Evolutionary conservation across 305 asterid species (phyloP).

Genomic region (Fraxinus floribunda): DNA sequence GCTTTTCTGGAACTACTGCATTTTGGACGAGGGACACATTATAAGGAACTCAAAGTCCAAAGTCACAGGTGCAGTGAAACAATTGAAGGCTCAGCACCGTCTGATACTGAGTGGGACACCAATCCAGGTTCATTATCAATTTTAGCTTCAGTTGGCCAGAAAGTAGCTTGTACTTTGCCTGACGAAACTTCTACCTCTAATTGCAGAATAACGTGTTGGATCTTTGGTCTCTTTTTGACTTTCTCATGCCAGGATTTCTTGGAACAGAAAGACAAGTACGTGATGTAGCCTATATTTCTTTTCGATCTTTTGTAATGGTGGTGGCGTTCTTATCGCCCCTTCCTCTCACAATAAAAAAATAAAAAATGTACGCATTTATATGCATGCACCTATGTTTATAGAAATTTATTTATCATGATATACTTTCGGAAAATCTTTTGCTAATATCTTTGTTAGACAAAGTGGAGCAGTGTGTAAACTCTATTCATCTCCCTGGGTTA

Average conservation of each 20-base stretch:
- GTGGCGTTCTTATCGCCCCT: neutral
- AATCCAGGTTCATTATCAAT: constrained; percentile 66
- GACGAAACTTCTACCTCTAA: constrained; percentile 27
- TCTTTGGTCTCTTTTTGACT: constrained; percentile 98
- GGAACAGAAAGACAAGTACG: constrained; percentile 99
- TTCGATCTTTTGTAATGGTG: constrained; percentile 1
- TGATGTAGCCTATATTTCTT: constrained; percentile 24
- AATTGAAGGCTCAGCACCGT: constrained; percentile 91
- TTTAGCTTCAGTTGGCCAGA: constrained; percentile 25
- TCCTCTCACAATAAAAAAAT: neutral
- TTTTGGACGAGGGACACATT: constrained; percentile 95
- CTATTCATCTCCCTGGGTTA: neutral
- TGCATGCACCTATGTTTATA: neutral
- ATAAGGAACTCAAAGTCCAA: constrained; percentile 93
- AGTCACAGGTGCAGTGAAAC: constrained; percentile 95
- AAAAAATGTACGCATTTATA: no score
- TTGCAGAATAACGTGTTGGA: constrained; percentile 99
- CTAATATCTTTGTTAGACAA: constrained; percentile 3
- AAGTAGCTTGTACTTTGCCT: constrained; percentile 25
- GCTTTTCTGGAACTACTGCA: constrained; percentile 87
- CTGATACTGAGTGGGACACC: constrained; percentile 98
- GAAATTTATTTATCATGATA: neutral
- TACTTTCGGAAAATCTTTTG: neutral
- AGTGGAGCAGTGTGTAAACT: neutral
- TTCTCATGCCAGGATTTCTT: constrained; percentile 99